phyloP scores from a whole-genome alignment of 257 asterid species.

The Forsythia viridissima region DNA sequence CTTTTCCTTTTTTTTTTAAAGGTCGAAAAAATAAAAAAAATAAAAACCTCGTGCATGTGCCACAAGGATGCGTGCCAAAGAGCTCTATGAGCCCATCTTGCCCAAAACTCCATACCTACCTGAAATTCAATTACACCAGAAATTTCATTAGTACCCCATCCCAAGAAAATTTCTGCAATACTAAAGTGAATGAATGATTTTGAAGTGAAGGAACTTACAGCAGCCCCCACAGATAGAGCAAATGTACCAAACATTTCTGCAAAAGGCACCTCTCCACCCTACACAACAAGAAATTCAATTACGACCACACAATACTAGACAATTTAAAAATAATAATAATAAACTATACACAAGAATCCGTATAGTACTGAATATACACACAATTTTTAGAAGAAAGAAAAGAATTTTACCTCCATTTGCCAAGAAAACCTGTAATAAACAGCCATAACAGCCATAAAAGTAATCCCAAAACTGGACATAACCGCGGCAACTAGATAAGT shows the following conservation, averaged over 20 bases:
- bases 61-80: slow-evolving; percentile 98
- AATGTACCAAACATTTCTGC: slow-evolving; percentile 95
- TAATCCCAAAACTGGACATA: slow-evolving; percentile 44
- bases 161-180: not conserved
- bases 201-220: slow-evolving; percentile 50
- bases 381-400: not conserved
- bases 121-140: slow-evolving; percentile 24
- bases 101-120: slow-evolving; percentile 99
- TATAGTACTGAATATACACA: too few relatives aligned
- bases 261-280: slow-evolving; percentile 90
- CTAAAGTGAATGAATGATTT: not conserved
- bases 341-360: too few relatives aligned
- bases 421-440: slow-evolving; percentile 82
- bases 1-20: not conserved
- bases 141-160: not conserved
- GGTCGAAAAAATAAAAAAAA: not conserved
- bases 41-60: slow-evolving; percentile 97
- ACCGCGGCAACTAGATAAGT: slow-evolving; percentile 52
- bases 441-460: slow-evolving; percentile 42
- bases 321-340: too few relatives aligned
- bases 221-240: slow-evolving; percentile 95
- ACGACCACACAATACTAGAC: too few relatives aligned
- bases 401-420: slow-evolving; percentile 83
- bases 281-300: slow-evolving; percentile 8
- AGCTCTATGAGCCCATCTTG: slow-evolving; percentile 97